These are phyloP conservation scores for Barnettozyma sp. DNA, from an alignment of 805 yeast genomes.

Conservation along the genomic window DNA sequence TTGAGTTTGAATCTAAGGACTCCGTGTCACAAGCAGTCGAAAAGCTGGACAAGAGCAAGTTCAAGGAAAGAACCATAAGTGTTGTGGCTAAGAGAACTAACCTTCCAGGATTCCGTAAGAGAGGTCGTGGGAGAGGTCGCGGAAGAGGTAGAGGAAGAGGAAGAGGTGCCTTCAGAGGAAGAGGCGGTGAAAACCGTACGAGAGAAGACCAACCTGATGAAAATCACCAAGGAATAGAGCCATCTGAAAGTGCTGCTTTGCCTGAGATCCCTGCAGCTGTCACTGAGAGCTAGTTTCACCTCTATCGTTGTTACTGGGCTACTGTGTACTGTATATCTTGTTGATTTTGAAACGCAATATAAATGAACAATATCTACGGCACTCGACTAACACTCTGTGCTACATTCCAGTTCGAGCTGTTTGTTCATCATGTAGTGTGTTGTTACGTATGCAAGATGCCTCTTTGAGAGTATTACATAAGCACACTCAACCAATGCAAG, in stretches of 20 bases:
- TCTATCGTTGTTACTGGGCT: no score
- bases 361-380: no score
- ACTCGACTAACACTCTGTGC: no score
- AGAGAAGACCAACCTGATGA: neutral
- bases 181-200: slow-evolving; percentile 5
- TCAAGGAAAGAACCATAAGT: slow-evolving; percentile 41
- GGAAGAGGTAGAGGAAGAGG: slow-evolving; percentile 21
- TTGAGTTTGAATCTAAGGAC: slow-evolving; percentile 43
- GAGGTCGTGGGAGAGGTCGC: slow-evolving; percentile 21
- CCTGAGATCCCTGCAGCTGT: neutral
- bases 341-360: no score
- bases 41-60: slow-evolving; percentile 32
- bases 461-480: no score
- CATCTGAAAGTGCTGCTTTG: neutral
- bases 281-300: no score
- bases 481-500: no score
- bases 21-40: slow-evolving; percentile 42
- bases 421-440: no score
- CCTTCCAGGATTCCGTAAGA: slow-evolving; percentile 38
- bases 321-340: no score
- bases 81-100: slow-evolving; percentile 50
- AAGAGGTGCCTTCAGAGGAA: slow-evolving; percentile 15
- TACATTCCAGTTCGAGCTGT: no score
- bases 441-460: no score
- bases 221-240: neutral